Evolutionary conservation across 495 filamentous ascomycete species (phyloP), one percentile per base, ranked within the genome.

Genomic region (Cairneyella variabilis): DNA sequence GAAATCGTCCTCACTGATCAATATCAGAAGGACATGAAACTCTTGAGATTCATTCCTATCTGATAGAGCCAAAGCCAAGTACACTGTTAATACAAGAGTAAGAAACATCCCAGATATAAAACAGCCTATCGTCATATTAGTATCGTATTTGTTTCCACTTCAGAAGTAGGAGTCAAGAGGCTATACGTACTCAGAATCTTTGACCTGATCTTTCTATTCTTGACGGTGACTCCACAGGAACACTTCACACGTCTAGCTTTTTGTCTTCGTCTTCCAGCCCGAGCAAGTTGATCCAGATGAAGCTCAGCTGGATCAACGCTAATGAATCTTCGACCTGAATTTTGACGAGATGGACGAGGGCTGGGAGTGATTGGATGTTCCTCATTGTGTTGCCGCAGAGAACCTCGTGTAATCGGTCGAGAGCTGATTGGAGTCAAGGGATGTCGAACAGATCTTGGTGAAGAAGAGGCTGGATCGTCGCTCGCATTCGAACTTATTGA

Each of bases 1-100:
- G n/a, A n/a, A n/a, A n/a, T n/a, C n/a, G n/a, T n/a, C n/a, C n/a
- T n/a, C n/a, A n/a, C n/a, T 84, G 62, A 89, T 74, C 41, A 95
- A 73, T 46, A 93, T 84, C 51, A 92, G 76, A 42, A 91, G 70
- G 41, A 90, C 78, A 50, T 89, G 86, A 58, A 90, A 81, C 66
- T 86, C 81, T 63, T 76, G 76, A 48, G 73, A 76, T 52, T 60
- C 53, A 14, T 57, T 51, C 6, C 54, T 48, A 20, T 59, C 55
- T 8, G 60, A 60, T 4, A 63, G 69, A 57, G 48, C 50, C 11
- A 63, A 30, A 2, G 69, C 60, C 63, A 78, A 70, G 45, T 75
- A 72, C 48, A 76, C 70, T 17, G 82, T 80, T 37, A 89, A 75
- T 17, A 84, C 77, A 40, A 90, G 75, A 17, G 81, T 76, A 59